These are phyloP conservation scores for Sphagnum fallax DNA, from an alignment of 228 moss, liverwort and hornwort species.

Conservation along the genomic window DNA sequence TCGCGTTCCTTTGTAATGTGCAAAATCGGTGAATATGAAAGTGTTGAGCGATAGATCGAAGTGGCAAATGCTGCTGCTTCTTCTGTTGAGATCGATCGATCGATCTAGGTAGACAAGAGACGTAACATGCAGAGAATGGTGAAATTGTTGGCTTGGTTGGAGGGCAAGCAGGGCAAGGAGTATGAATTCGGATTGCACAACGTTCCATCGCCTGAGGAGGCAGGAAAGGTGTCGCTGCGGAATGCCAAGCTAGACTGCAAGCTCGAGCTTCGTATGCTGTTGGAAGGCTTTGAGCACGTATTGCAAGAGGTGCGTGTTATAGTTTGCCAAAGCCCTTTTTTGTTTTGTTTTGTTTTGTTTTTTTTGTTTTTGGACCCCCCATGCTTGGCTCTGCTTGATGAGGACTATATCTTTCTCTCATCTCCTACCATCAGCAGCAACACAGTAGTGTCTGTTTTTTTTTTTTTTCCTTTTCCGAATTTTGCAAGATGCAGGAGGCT, in stretches of 20 bases:
- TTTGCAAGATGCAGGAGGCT: no score
- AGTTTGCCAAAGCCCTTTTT: background rate
- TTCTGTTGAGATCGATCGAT: no score
- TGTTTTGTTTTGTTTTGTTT: background rate
- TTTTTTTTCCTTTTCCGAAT: background rate
- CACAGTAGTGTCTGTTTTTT: background rate
- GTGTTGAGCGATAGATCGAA: no score
- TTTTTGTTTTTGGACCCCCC: background rate
- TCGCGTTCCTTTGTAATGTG: no score
- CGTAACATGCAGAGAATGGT: no score
- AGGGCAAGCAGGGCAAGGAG: slow-evolving; percentile 38
- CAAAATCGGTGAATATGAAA: no score
- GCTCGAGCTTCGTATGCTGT: slow-evolving; percentile 46
- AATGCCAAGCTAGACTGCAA: slow-evolving; percentile 62
- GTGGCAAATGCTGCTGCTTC: no score
- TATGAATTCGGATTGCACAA: slow-evolving; percentile 57
- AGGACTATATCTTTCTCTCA: background rate
- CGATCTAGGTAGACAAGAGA: no score
- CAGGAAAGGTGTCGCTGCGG: slow-evolving; percentile 42
- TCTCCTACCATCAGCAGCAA: background rate
- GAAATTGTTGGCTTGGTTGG: no score
- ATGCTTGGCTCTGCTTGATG: background rate
- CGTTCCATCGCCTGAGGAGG: slow-evolving; percentile 25
- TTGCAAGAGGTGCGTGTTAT: slow-evolving; percentile 41
- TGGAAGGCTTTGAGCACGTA: slow-evolving; percentile 59